A percentile compares a stretch with the other conserved stretches of the same genome.
Evolutionary conservation across 768 basidiomycete genomes (phyloP).

Genomic region (Tulasnella calospora): DNA sequence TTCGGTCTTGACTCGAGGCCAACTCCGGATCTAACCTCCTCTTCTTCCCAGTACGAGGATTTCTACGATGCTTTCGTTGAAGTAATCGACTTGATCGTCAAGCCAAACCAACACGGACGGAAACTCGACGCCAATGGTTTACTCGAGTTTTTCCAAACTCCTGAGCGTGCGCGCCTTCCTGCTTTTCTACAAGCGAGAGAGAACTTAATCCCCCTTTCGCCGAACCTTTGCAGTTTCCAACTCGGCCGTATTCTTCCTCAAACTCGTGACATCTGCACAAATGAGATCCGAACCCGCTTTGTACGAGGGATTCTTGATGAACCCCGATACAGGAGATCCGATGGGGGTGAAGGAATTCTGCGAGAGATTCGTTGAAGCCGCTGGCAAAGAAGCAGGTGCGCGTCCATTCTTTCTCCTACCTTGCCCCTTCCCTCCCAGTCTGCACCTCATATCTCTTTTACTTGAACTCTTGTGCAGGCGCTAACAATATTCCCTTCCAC

Average conservation of each 20-base stretch:
- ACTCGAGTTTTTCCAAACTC: constrained; percentile 51
- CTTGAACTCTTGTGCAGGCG: not conserved
- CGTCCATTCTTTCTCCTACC: not conserved
- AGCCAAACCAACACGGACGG: constrained; percentile 38
- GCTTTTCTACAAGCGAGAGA: not conserved
- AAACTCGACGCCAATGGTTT: constrained; percentile 41
- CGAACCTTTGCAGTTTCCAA: constrained; percentile 49
- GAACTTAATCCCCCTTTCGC: not conserved
- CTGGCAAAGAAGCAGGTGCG: constrained; percentile 71
- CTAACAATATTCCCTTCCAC: constrained; percentile 14
- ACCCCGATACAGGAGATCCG: constrained; percentile 61
- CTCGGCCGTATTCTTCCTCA: constrained; percentile 71
- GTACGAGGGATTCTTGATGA: constrained; percentile 68
- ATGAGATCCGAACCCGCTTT: constrained; percentile 59
- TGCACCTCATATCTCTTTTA: not conserved
- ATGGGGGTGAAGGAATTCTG: constrained; percentile 66
- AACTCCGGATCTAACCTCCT: not conserved
- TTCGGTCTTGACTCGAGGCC: too few species aligned
- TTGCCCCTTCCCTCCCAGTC: too few species aligned
- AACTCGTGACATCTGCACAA: constrained; percentile 78
- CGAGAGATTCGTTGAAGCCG: constrained; percentile 66
- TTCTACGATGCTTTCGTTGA: constrained; percentile 61
- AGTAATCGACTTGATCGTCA: constrained; percentile 47
- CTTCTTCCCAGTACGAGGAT: constrained; percentile 42
- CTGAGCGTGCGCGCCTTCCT: constrained; percentile 43